These are phyloP conservation scores for Colletotrichum echinochloae DNA, from an alignment of 2,329 filamentous ascomycete species.

Conservation along the genomic window DNA sequence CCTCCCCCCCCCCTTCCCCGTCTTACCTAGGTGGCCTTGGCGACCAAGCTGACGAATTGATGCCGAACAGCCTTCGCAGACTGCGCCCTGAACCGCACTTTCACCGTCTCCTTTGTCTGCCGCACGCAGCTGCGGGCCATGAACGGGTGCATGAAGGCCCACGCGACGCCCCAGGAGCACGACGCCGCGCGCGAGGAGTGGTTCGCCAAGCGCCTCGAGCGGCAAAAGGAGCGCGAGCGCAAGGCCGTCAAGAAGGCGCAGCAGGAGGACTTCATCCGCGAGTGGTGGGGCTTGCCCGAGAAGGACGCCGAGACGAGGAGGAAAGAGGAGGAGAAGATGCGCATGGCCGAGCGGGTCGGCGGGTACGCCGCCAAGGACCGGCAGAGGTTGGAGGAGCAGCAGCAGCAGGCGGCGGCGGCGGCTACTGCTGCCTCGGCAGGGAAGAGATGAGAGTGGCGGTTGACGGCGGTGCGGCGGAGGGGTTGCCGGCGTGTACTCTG, in stretches of 20 bases:
- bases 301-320: conserved; percentile 64
- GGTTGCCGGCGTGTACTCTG: not conserved
- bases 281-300: conserved; percentile 75
- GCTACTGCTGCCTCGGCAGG: conserved; percentile 18
- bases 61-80: conserved; percentile 82
- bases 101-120: conserved; percentile 90
- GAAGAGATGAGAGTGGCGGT: conserved; percentile 11
- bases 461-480: not conserved
- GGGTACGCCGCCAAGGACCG: conserved; percentile 60
- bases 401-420: conserved; percentile 8
- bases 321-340: conserved; percentile 64
- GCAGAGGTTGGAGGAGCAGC: conserved; percentile 43
- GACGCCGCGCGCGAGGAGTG: conserved; percentile 93
- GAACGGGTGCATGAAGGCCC: conserved; percentile 92
- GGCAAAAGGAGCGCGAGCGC: conserved; percentile 74
- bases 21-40: not conserved
- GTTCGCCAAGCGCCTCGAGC: conserved; percentile 82
- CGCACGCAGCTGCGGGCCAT: conserved; percentile 82
- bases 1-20: not conserved
- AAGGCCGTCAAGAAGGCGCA: conserved; percentile 70
- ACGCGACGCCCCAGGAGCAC: conserved; percentile 86
- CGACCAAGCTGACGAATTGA: not conserved
- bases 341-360: conserved; percentile 65
- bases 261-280: conserved; percentile 73
- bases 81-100: conserved; percentile 87